Percentiles rank a stretch among this genome's conserved stretches.
phyloP scores from a whole-genome alignment of 192 early-diverging fungal genomes.

The Podila clonocystis region DNA sequence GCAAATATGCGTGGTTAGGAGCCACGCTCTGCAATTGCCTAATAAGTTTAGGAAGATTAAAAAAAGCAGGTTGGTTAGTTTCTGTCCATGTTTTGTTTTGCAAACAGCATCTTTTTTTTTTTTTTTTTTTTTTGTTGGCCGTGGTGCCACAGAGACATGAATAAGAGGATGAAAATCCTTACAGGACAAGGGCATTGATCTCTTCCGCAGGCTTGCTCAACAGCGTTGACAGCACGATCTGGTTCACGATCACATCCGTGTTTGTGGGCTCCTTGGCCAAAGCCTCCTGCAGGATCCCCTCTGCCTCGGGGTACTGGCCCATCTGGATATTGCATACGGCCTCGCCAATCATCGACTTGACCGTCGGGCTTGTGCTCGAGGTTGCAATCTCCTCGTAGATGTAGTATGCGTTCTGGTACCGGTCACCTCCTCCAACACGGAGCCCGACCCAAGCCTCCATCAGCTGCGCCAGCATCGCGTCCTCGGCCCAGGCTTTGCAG shows the following conservation, averaged over 20 bases:
- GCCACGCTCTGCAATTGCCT: constrained; percentile 79
- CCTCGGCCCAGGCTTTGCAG: constrained; percentile 92
- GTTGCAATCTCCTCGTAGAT: constrained; percentile 95
- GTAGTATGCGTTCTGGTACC: constrained; percentile 90
- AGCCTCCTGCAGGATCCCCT: constrained; percentile 80
- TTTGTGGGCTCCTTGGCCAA: constrained; percentile 69
- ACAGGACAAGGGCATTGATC: constrained; percentile 71
- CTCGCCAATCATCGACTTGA: constrained; percentile 80
- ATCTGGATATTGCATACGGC: constrained; percentile 86
- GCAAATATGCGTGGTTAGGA: constrained; percentile 82
- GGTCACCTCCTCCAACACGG: constrained; percentile 74
- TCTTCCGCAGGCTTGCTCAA: constrained; percentile 75
- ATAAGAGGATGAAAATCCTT: constrained; percentile 16
- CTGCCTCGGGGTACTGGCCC: constrained; percentile 85
- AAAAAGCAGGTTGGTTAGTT: not conserved
- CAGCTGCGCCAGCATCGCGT: constrained; percentile 92
- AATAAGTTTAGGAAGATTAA: constrained; percentile 3
- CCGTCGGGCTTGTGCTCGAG: constrained; percentile 73
- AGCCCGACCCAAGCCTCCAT: constrained; percentile 91
- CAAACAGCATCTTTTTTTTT: not conserved
- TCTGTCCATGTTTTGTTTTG: not conserved
- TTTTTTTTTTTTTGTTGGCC: not conserved
- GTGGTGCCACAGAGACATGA: not conserved
- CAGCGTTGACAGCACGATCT: constrained; percentile 79
- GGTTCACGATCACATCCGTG: constrained; percentile 89